phyloP scores from a whole-genome alignment of 2,329 filamentous ascomycete genomes.

The Ophiostoma sp. region DNA sequence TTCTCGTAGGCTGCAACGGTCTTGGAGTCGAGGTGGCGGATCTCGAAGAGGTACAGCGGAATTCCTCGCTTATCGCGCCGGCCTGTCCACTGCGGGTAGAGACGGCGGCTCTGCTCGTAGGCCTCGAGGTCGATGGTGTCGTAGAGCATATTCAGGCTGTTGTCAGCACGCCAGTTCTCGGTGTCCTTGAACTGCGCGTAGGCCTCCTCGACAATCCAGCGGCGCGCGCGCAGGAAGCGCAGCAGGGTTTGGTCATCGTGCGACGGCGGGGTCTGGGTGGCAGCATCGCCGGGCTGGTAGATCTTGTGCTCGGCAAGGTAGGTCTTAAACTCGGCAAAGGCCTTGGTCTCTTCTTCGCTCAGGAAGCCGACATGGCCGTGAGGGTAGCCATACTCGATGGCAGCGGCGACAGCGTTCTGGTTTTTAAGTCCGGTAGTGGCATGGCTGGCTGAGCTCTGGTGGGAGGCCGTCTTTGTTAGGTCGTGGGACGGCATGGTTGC shows the following conservation, averaged over 20 bases:
- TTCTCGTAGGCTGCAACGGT: constrained; percentile 75
- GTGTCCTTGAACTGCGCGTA: constrained; percentile 81
- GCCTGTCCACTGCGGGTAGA: constrained; percentile 96
- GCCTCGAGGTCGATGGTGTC: constrained; percentile 78
- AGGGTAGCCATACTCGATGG: constrained; percentile 52
- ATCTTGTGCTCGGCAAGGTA: constrained; percentile 60
- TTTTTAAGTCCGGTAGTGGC: constrained; percentile 5
- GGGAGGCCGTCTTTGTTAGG: constrained; percentile 20
- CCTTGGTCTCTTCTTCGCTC: constrained; percentile 59
- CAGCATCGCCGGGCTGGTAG: constrained; percentile 45
- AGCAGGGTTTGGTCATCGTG: constrained; percentile 71
- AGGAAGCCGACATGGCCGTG: constrained; percentile 78
- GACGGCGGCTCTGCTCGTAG: constrained; percentile 70
- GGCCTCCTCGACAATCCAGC: constrained; percentile 72
- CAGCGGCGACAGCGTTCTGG: constrained; percentile 27
- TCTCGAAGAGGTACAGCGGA: constrained; percentile 86
- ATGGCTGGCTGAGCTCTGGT: constrained; percentile 18
- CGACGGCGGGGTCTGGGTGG: constrained; percentile 45
- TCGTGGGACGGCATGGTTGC: constrained; percentile 11
- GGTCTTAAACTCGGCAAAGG: constrained; percentile 65
- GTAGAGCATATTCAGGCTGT: constrained; percentile 73
- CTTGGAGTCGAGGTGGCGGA: constrained; percentile 76
- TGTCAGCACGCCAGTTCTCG: constrained; percentile 78
- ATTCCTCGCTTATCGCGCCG: constrained; percentile 80
- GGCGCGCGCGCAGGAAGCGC: constrained; percentile 80